Percentiles rank a stretch among this genome's conserved stretches.
Evolutionary conservation across 202 grass and related monocot genomes (phyloP).

Genomic region (Setaria viridis): DNA sequence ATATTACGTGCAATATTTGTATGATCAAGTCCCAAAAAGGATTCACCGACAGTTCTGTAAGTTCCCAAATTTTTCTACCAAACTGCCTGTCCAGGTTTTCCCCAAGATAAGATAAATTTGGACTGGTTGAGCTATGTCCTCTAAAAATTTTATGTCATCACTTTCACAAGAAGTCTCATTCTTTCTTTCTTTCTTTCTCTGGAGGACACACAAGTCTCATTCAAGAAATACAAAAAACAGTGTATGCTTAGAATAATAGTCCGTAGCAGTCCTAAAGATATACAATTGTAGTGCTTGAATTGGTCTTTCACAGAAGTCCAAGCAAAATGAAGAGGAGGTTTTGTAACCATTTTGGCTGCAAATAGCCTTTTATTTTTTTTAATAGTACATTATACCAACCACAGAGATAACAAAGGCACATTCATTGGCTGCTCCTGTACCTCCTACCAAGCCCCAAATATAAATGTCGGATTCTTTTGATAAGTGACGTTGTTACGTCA

Average conservation of each 20-base stretch:
- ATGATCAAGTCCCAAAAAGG: background rate
- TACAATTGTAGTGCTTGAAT: background rate
- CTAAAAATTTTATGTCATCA: background rate
- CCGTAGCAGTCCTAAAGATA: background rate
- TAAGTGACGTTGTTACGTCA: background rate
- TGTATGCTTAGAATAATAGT: constrained; percentile 1
- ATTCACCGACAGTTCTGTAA: constrained; percentile 34
- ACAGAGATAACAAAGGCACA: constrained; percentile 10
- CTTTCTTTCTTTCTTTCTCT: too few species aligned
- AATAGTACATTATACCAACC: constrained; percentile 41
- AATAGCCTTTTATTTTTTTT: background rate
- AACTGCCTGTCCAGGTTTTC: background rate
- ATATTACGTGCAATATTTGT: background rate
- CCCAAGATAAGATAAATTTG: constrained; percentile 16
- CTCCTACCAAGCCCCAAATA: background rate
- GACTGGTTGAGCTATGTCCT: background rate
- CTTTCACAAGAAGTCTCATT: constrained; percentile 2
- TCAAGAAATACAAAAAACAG: constrained; percentile 6
- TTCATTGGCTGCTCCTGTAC: constrained; percentile 2
- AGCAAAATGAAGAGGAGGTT: constrained; percentile 23
- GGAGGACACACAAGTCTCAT: background rate
- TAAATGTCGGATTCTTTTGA: background rate
- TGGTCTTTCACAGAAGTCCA: constrained; percentile 7
- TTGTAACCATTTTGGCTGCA: background rate
- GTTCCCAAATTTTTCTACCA: background rate